Base-by-base conservation (phyloP, 2,329 filamentous ascomycete genomes). In the Coniochaeta sp. region DNA sequence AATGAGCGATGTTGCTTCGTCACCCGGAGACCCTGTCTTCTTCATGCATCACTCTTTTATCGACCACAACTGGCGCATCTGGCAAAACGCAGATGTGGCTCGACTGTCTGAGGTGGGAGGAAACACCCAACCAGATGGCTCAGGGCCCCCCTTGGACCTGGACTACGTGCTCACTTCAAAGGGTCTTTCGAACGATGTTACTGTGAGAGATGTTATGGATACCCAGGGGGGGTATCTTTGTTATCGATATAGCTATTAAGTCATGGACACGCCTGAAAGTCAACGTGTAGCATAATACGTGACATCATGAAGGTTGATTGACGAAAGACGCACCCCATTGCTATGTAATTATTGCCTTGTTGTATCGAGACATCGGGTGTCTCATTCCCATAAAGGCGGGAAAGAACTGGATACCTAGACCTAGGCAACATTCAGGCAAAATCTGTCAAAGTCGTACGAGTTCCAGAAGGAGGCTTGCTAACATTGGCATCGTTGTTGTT, bases 31-130 rank as follows among this genome's bases (percentile, higher is more conserved):
- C 61, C 72, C 72, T 1, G 60, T 70, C 56, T 74, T 73, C 65
- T 71, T 71, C 63, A 66, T 72, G 68, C 71, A 73, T 64, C 71
- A 73, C 63, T 38, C 64, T 6, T 73, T 71, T 63, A 64, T 73
- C 62, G 72, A 73, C 66, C 71, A 68, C 63, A 67, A 64, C 33
- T 73, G 69, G 69, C 66, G 69, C 52, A 65, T 67, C 57, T 73
- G 72, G 71, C 70, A 73, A 63, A 62, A 60, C 16, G 54, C 28
- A 1, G 54, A 57, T 28, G 17, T 24, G 26, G 54, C 33, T 22
- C 28, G 54, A 16, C 16, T 57, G 16, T 34, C 54, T 22, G 31
- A 57, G n/a, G 34, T 57, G 11, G 54, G 34, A 28, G 61, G 61
- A 22, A 62, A 66, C 62, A 62, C 62, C 5, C 22, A 40, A n/a